Conservation (phyloP, 148 eudicot genomes). For the Linanthus parryae region DNA sequence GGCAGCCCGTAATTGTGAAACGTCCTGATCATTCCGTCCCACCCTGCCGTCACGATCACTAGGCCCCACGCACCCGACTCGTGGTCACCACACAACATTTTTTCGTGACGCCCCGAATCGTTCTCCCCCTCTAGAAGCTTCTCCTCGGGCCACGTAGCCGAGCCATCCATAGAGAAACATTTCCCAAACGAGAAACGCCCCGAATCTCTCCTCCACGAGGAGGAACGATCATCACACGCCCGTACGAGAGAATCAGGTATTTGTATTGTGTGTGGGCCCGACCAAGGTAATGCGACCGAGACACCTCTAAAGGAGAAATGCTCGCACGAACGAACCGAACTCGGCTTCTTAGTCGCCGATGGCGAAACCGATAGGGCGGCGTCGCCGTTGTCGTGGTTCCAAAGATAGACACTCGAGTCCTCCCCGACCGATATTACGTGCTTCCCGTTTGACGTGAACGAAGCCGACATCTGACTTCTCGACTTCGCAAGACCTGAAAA, state of each 20-base stretch:
- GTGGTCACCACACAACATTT: constrained; percentile 1
- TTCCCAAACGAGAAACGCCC: constrained; percentile 31
- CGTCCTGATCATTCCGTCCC: constrained; percentile 55
- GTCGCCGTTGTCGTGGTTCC: constrained; percentile 41
- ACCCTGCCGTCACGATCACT: constrained; percentile 50
- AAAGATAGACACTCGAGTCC: constrained; percentile 60
- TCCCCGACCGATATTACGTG: constrained; percentile 64
- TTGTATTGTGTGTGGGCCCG: constrained; percentile 11
- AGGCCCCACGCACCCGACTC: constrained; percentile 55
- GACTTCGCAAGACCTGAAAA: constrained; percentile 54
- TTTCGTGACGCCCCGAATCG: constrained; percentile 1
- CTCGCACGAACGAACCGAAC: constrained; percentile 57
- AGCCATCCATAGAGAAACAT: constrained; percentile 37
- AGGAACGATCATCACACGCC: too few species aligned
- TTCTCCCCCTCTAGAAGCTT: constrained; percentile 25
- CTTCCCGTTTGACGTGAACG: constrained; percentile 41
- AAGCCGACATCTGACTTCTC: constrained; percentile 64
- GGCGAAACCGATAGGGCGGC: too few species aligned
- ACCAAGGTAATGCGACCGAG: constrained; percentile 57
- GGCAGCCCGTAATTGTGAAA: constrained; percentile 79
- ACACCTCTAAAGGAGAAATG: constrained; percentile 44
- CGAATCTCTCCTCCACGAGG: constrained; percentile 20
- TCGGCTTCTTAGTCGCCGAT: constrained; percentile 22
- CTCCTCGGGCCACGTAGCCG: constrained; percentile 77
- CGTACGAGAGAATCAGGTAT: constrained; percentile 4